Percentiles rank a stretch among this genome's conserved stretches.
Evolutionary conservation across 495 filamentous ascomycete genomes (phyloP).

Genomic region (Xylaria grammica): DNA sequence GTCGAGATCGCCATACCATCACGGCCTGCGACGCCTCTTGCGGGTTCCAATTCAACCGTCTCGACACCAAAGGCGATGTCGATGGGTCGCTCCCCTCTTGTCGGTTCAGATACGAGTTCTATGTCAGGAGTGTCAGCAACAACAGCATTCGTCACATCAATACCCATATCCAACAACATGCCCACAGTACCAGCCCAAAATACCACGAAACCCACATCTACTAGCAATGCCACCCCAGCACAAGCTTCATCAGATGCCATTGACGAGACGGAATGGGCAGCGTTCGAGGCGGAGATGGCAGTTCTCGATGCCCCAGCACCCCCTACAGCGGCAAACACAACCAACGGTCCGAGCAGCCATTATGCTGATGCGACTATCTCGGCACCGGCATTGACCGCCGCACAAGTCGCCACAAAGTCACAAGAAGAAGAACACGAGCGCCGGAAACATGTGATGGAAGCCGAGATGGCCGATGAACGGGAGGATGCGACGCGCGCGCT

Average conservation of each 20-base stretch:
- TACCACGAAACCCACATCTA: constrained; percentile 23
- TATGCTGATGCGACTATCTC: constrained; percentile 67
- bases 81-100: constrained; percentile 44
- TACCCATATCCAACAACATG: constrained; percentile 30
- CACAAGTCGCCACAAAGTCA: constrained; percentile 73
- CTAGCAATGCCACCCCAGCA: constrained; percentile 17
- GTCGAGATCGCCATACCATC: constrained; percentile 62
- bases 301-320: constrained; percentile 44
- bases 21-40: constrained; percentile 56
- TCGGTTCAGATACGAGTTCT: constrained; percentile 36
- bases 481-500: constrained; percentile 83
- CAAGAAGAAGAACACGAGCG: constrained; percentile 62
- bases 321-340: constrained; percentile 8
- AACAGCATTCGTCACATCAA: constrained; percentile 8
- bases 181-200: constrained; percentile 22
- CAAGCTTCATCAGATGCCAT: constrained; percentile 43
- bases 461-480: constrained; percentile 68
- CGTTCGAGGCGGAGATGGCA: constrained; percentile 86
- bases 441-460: constrained; percentile 66
- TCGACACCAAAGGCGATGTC: constrained; percentile 42
- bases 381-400: constrained; percentile 70
- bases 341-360: constrained; percentile 10
- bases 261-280: constrained; percentile 88
- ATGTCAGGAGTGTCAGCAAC: constrained; percentile 25
- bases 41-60: constrained; percentile 31